Conservation (phyloP, 306 rosid species). For the Citrullus mucosospermus region DNA sequence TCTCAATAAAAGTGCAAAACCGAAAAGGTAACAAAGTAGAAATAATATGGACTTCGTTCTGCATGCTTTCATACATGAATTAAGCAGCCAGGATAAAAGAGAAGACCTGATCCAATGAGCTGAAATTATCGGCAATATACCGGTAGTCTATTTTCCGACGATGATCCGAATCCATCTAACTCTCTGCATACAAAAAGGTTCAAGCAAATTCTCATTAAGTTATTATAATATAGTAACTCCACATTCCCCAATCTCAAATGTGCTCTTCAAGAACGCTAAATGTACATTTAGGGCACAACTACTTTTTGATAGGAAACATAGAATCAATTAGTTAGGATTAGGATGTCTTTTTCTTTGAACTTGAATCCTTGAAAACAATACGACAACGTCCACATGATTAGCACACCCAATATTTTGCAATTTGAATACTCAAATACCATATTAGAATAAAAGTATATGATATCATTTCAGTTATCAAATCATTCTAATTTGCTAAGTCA, state of each 20-base stretch:
- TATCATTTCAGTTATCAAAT: neutral
- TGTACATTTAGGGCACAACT: neutral
- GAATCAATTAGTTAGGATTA: neutral
- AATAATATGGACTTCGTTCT: neutral
- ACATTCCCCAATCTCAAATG: slow-evolving; percentile 35
- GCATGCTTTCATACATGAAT: neutral
- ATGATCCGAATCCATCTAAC: slow-evolving; percentile 16
- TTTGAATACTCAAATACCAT: neutral
- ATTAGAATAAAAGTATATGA: neutral
- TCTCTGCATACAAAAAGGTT: neutral
- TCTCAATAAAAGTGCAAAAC: neutral
- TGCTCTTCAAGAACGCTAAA: slow-evolving; percentile 7
- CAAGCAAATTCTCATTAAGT: slow-evolving; percentile 11
- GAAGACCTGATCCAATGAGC: slow-evolving; percentile 76
- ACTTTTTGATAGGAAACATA: neutral
- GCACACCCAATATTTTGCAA: neutral
- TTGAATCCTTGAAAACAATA: neutral
- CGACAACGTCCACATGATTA: neutral
- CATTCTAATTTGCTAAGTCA: neutral
- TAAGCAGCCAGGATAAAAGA: neutral
- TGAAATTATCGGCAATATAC: slow-evolving; percentile 56
- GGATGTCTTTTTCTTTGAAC: neutral
- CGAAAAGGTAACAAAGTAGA: neutral
- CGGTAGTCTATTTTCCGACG: slow-evolving; percentile 19
- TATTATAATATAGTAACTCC: slow-evolving; percentile 25